Conservation (phyloP, 1,139 yeast genomes). For the Candida buenavistaensis region DNA sequence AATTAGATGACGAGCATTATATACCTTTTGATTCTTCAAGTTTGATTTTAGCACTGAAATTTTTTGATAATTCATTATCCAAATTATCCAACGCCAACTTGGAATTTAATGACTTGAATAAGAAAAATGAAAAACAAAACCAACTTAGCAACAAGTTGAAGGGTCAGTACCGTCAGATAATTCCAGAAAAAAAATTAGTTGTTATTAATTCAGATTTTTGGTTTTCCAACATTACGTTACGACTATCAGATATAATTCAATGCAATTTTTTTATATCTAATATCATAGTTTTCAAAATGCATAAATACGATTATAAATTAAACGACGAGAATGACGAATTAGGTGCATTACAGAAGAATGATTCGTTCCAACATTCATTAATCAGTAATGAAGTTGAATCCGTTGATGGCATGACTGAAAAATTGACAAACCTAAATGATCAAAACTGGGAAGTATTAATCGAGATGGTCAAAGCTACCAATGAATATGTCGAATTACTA, state of each 20-base stretch:
- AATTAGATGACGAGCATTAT: conserved; percentile 11
- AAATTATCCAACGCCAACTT: conserved; percentile 22
- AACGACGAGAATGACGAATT: neutral
- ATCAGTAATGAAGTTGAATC: conserved; percentile 19
- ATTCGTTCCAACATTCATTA: conserved; percentile 10
- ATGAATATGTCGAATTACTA: conserved; percentile 20
- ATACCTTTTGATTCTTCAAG: conserved; percentile 12
- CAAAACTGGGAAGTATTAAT: conserved; percentile 22
- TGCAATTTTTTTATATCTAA: conserved; percentile 13
- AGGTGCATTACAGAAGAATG: neutral
- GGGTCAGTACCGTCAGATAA: conserved; percentile 9
- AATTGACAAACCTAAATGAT: conserved; percentile 17
- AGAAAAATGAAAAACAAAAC: conserved; percentile 6
- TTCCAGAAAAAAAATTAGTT: conserved; percentile 19
- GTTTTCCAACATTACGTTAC: conserved; percentile 24
- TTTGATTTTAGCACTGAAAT: conserved; percentile 22
- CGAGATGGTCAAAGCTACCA: conserved; percentile 15
- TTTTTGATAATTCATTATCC: conserved; percentile 30
- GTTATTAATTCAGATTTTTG: conserved; percentile 32
- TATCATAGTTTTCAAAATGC: conserved; percentile 16
- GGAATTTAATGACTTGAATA: conserved; percentile 10
- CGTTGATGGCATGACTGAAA: conserved; percentile 19
- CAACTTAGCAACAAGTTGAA: conserved; percentile 10
- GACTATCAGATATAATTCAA: conserved; percentile 22
- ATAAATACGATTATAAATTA: conserved; percentile 11